Evolutionary conservation across 495 filamentous ascomycete species (phyloP), one percentile per base, ranked within the genome.

Genomic region (Neurospora tetrasperma): DNA sequence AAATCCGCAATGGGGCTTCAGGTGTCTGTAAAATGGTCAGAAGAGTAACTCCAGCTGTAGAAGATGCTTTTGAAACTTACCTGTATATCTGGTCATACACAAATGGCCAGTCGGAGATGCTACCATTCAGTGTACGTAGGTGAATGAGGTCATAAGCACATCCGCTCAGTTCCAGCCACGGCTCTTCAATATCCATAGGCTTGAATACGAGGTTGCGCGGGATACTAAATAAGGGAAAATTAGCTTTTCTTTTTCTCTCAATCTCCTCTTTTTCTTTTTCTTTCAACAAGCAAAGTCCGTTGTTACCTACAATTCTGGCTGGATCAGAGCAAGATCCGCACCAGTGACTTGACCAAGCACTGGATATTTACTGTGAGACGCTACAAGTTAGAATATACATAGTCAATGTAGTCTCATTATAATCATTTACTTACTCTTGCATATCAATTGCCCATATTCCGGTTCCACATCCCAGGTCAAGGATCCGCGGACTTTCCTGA

Each of bases 381-480:
- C 18, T 88, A 66, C 43, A 69, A 35, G 59, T 66, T 42, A 74
- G 71, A 16, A 66, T 31, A 38, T 46, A 18, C 9, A 68, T 18
- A 46, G 9, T 31, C 35, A 38, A 46, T 46, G 18, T 46, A 46
- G 42, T 43, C 42, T 59, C 20, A 12, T 14, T 7, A 20, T 31
- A 16, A 7, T 38, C 27, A 18, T 66, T 66, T 9, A 86, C 90
- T 82, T 83, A 91, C 89, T 91, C 89, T 73, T 92, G 92, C 82
- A 97, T 90, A 75, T 96, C 91, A 76, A 96, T 94, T 27, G 89
- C 87, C 94, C 94, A 97, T 69, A 97, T 95, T 6, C 94, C 94
- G 0, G 94, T 97, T 12, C 94, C 94, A 74, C 91, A 93, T 38
- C 94, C 94, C 69, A 97, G 79, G 79, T 98, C 94, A 31, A 98